phyloP scores from a whole-genome alignment of 257 asterid species.

The Eucommia ulmoides region DNA sequence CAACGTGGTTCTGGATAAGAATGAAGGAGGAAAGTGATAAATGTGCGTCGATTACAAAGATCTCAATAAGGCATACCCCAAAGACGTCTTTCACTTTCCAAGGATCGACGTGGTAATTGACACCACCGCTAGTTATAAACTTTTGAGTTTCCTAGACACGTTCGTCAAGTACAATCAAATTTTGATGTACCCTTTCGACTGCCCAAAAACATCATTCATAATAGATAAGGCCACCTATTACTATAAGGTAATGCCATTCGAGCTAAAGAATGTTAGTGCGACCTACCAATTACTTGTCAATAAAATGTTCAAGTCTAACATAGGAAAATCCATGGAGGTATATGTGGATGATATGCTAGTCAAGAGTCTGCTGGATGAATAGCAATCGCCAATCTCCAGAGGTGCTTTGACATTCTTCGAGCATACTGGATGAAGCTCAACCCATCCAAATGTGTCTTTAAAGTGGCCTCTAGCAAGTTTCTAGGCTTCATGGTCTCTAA shows the following conservation, averaged over 20 bases:
- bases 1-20: too few species aligned
- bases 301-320: not conserved
- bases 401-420: too few species aligned
- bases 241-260: not conserved
- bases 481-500: too few species aligned
- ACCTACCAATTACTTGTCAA: not conserved
- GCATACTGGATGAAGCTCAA: too few species aligned
- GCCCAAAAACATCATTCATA: not conserved
- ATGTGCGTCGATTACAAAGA: too few species aligned
- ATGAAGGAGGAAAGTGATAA: too few species aligned
- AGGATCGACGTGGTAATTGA: not conserved
- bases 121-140: not conserved
- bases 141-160: not conserved
- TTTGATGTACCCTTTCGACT: not conserved
- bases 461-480: too few species aligned
- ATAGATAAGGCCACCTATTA: not conserved
- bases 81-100: not conserved
- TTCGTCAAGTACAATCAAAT: not conserved
- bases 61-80: not conserved
- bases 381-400: too few species aligned
- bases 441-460: too few species aligned
- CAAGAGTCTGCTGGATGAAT: too few species aligned
- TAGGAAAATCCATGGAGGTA: not conserved
- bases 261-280: not conserved
- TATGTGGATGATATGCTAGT: not conserved